Evolutionary conservation across 306 rosid genomes (phyloP).

Genomic region (Quercus gilva): DNA sequence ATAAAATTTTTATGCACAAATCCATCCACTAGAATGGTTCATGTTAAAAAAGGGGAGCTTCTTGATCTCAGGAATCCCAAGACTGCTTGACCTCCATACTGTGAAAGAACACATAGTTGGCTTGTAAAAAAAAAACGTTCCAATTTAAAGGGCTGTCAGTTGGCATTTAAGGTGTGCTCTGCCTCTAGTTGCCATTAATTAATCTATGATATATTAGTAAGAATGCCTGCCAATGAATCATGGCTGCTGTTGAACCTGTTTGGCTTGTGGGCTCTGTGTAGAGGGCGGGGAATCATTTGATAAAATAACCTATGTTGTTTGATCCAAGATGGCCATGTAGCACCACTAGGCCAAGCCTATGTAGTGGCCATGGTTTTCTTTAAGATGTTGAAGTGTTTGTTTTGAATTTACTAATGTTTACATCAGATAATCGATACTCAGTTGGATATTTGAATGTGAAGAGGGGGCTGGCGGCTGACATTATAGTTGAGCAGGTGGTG

Average conservation of each 20-base stretch:
- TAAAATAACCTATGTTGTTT: background rate
- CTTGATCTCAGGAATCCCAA: conserved; percentile 8
- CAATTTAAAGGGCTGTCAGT: background rate
- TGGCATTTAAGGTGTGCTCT: background rate
- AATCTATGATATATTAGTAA: background rate
- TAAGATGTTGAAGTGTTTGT: background rate
- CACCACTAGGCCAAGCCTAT: background rate
- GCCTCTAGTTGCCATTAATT: background rate
- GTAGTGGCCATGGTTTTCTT: background rate
- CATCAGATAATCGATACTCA: background rate
- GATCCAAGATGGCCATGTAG: background rate
- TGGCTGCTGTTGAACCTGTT: background rate
- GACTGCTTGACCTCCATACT: background rate
- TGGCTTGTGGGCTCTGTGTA: too few relatives aligned
- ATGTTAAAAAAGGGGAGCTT: conserved; percentile 1
- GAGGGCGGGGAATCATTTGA: background rate
- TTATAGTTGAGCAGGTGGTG: background rate
- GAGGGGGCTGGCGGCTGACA: background rate
- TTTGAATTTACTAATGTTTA: background rate
- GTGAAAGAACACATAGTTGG: background rate
- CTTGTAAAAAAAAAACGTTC: background rate
- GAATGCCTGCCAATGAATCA: background rate
- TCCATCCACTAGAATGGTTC: conserved; percentile 9
- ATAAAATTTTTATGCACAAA: background rate
- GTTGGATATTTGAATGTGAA: background rate